Evolutionary conservation across 2,329 filamentous ascomycete species (phyloP).

Genomic region (Emericellopsis atlantica): DNA sequence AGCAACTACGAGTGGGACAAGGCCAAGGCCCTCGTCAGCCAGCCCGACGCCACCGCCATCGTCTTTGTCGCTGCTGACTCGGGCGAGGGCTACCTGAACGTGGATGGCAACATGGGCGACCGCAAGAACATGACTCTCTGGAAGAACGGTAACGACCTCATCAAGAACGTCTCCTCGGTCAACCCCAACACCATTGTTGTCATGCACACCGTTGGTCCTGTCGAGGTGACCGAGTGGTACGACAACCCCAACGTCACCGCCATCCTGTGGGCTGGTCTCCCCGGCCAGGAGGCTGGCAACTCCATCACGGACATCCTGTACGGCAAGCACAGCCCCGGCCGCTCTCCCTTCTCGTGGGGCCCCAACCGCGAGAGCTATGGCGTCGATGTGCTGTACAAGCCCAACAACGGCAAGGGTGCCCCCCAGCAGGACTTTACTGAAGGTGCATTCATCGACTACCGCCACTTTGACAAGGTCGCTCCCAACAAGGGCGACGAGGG

Average conservation of each 20-base stretch:
- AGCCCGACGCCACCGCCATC: slow-evolving; percentile 57
- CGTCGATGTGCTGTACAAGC: slow-evolving; percentile 50
- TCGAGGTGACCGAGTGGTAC: slow-evolving; percentile 64
- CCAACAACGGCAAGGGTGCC: slow-evolving; percentile 52
- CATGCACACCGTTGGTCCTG: slow-evolving; percentile 74
- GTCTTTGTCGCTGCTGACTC: slow-evolving; percentile 84
- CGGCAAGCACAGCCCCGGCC: slow-evolving; percentile 66
- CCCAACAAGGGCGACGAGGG: slow-evolving; percentile 16
- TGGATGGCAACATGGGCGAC: slow-evolving; percentile 78
- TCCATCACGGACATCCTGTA: slow-evolving; percentile 74
- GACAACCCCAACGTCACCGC: slow-evolving; percentile 69
- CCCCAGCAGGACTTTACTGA: slow-evolving; percentile 67
- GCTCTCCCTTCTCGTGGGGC: slow-evolving; percentile 73
- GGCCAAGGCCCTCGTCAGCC: slow-evolving; percentile 45
- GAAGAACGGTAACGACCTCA: slow-evolving; percentile 67
- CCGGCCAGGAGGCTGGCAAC: slow-evolving; percentile 75
- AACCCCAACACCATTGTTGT: slow-evolving; percentile 88
- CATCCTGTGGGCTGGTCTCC: slow-evolving; percentile 70
- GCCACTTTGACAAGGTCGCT: slow-evolving; percentile 52
- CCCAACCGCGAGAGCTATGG: slow-evolving; percentile 55
- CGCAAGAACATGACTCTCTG: slow-evolving; percentile 88
- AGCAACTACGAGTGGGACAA: slow-evolving; percentile 51
- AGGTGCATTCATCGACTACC: slow-evolving; percentile 64
- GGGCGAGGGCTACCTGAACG: slow-evolving; percentile 75
- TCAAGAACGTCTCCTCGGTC: slow-evolving; percentile 64